A percentile compares a stretch with the other conserved stretches of the same genome.
Evolutionary conservation across 805 yeast genomes (phyloP).

Genomic region (Starmera pachycereana): DNA sequence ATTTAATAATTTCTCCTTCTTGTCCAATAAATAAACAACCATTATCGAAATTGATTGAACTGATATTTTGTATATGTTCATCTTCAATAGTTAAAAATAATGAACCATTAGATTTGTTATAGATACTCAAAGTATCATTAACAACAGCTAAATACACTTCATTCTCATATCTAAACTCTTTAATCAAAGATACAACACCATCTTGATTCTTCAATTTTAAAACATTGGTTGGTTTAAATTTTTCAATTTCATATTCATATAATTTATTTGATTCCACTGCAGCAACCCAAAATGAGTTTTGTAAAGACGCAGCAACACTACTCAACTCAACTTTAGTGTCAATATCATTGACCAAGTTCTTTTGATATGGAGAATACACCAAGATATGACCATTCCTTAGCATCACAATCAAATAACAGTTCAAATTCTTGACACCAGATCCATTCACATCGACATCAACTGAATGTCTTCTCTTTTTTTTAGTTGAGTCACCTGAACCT

Average conservation of each 20-base stretch:
- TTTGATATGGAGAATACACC: constrained; percentile 33
- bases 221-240: constrained; percentile 5
- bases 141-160: neutral
- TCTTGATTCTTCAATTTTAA: constrained; percentile 6
- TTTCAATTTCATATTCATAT: constrained; percentile 9
- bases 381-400: constrained; percentile 28
- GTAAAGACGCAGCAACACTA: constrained; percentile 16
- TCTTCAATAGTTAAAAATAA: too few species aligned
- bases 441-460: constrained; percentile 2
- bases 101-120: neutral
- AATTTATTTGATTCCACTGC: constrained; percentile 11
- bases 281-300: constrained; percentile 20
- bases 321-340: constrained; percentile 17
- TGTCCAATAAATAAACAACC: neutral
- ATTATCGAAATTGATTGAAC: neutral
- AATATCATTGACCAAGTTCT: constrained; percentile 28
- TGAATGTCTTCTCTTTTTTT: constrained; percentile 19
- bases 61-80: neutral
- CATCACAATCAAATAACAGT: constrained; percentile 23
- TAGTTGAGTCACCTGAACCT: constrained; percentile 5
- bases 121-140: neutral
- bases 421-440: constrained; percentile 11
- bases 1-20: neutral
- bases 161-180: neutral
- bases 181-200: neutral